These are phyloP conservation scores for Coemansia sp. DNA, from an alignment of 371 early-diverging fungal genomes.

Conservation along the genomic window DNA sequence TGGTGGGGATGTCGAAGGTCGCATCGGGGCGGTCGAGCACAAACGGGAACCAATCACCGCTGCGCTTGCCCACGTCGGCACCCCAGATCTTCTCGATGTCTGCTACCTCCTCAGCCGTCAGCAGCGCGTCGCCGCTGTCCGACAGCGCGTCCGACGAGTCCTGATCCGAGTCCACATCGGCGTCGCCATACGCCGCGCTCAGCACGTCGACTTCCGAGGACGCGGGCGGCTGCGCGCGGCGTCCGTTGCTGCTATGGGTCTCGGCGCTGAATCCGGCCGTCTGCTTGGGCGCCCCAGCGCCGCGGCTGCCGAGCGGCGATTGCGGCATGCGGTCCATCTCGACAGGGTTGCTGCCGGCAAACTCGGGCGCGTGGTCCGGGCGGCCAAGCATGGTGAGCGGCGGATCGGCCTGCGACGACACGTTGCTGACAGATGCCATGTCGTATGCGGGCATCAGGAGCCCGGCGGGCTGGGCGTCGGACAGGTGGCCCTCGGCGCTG, in stretches of 20 bases:
- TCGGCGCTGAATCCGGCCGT: conserved; percentile 20
- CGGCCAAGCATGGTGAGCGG: conserved; percentile 33
- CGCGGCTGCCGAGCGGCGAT: conserved; percentile 3
- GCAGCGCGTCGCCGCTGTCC: conserved; percentile 21
- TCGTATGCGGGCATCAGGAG: conserved; percentile 2
- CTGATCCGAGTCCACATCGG: conserved; percentile 30
- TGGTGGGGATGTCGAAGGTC: conserved; percentile 74
- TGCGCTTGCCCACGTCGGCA: conserved; percentile 46
- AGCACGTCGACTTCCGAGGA: conserved; percentile 18
- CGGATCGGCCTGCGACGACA: conserved; percentile 37
- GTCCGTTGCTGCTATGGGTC: conserved; percentile 14
- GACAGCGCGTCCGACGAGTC: conserved; percentile 29
- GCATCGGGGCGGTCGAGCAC: conserved; percentile 64
- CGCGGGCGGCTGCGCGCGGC: conserved; percentile 1
- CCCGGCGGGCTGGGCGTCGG: conserved; percentile 1
- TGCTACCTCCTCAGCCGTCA: conserved; percentile 36
- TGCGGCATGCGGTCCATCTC: background rate
- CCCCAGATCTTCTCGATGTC: conserved; percentile 50
- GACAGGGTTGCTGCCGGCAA: conserved; percentile 4
- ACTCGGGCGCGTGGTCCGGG: background rate
- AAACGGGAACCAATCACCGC: conserved; percentile 50
- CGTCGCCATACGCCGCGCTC: conserved; percentile 31
- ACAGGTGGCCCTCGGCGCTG: conserved; percentile 2
- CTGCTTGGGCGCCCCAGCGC: conserved; percentile 1
- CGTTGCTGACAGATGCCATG: conserved; percentile 26